These are phyloP conservation scores for Oryza glaberrima DNA, from an alignment of 176 grass and related monocot species.

Conservation along the genomic window DNA sequence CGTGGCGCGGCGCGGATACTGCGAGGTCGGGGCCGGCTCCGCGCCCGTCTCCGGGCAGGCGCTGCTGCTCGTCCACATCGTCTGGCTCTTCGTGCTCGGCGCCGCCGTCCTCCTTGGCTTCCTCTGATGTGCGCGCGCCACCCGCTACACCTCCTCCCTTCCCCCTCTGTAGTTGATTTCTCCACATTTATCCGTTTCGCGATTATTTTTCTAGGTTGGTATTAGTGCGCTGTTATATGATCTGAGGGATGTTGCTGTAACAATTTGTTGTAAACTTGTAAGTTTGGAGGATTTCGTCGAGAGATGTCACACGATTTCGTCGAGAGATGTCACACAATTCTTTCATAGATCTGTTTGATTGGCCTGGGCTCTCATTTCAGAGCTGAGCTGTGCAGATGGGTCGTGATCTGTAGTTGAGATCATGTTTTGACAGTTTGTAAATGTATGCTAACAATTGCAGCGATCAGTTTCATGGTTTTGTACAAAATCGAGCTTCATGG, in stretches of 20 bases:
- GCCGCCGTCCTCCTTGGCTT: conserved; percentile 86
- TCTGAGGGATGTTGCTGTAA: conserved; percentile 9
- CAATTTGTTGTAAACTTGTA: conserved; percentile 28
- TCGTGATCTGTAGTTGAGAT: conserved; percentile 16
- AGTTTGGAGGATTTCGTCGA: conserved; percentile 26
- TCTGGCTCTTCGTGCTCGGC: conserved; percentile 92
- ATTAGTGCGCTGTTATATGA: neutral
- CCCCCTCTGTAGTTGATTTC: neutral
- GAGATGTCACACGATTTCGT: conserved; percentile 26
- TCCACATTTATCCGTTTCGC: neutral
- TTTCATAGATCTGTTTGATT: conserved; percentile 35
- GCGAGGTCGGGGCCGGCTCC: conserved; percentile 72
- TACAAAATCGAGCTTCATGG: neutral
- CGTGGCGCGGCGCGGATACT: conserved; percentile 72
- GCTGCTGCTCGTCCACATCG: conserved; percentile 85
- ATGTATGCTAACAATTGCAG: conserved; percentile 33
- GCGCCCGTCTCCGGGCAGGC: conserved; percentile 78
- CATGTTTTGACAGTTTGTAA: conserved; percentile 44
- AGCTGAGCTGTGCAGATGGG: conserved; percentile 20
- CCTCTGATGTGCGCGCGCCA: conserved; percentile 43
- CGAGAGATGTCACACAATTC: conserved; percentile 31
- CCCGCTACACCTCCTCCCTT: neutral
- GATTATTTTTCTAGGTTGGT: neutral
- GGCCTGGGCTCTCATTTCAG: conserved; percentile 14
- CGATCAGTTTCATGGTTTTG: neutral